phyloP scores from a whole-genome alignment of 2,329 filamentous ascomycete species.

The Apiospora marii region DNA sequence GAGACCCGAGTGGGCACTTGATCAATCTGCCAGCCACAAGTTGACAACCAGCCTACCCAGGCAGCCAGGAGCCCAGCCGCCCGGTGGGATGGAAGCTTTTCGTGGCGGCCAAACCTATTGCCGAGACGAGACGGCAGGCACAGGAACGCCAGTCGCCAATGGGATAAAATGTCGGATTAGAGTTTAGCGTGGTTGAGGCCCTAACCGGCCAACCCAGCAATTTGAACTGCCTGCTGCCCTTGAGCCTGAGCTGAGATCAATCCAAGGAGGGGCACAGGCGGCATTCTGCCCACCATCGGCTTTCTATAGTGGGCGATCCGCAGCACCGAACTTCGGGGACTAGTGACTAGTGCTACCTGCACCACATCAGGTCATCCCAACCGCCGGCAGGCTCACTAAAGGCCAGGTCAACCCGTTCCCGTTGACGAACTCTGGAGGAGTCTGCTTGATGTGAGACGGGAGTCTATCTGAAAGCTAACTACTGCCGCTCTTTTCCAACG shows the following conservation, averaged over 20 bases:
- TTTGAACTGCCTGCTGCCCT: not conserved
- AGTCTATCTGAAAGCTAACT: not conserved
- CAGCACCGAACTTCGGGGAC: slow-evolving; percentile 1
- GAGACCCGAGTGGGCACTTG: slow-evolving; percentile 8
- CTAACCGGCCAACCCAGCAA: not conserved
- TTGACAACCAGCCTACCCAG: not conserved
- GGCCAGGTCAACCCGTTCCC: not conserved
- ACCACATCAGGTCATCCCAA: slow-evolving; percentile 5
- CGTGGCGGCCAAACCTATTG: slow-evolving; percentile 13
- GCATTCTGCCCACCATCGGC: not conserved
- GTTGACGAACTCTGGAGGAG: not conserved
- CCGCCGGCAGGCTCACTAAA: not conserved
- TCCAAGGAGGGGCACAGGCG: not conserved
- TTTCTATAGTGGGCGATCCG: not conserved
- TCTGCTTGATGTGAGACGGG: not conserved
- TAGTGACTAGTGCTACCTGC: not conserved
- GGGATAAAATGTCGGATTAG: slow-evolving; percentile 25
- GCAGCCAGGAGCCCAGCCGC: not conserved
- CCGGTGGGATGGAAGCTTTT: slow-evolving; percentile 1
- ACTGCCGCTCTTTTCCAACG: not conserved
- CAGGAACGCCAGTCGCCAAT: not conserved
- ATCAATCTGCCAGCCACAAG: not conserved
- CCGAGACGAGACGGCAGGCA: not conserved
- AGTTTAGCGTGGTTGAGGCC: slow-evolving; percentile 23
- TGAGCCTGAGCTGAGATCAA: not conserved